Conservation (phyloP, 2,329 filamentous ascomycete genomes). For the Aspergillus jensenii region DNA sequence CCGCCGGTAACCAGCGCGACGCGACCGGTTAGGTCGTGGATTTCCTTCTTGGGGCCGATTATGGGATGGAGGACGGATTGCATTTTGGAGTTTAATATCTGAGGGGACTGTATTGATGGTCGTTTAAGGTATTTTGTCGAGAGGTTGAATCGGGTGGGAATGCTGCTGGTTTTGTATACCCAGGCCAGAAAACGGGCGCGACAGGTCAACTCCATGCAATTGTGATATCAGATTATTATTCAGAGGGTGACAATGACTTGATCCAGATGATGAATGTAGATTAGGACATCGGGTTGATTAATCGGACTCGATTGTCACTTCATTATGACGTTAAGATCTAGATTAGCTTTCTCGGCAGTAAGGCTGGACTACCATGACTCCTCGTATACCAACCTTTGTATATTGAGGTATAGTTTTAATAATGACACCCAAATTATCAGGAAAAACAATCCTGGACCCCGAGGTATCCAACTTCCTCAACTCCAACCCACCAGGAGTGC, state of each 20-base stretch:
- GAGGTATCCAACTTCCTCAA: background rate
- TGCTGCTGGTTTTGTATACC: background rate
- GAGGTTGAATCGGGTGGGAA: too few relatives aligned
- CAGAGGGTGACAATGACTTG: background rate
- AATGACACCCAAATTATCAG: background rate
- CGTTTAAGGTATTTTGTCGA: too few relatives aligned
- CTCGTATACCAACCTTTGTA: background rate
- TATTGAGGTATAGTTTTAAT: background rate
- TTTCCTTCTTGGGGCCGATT: slow-evolving; percentile 38
- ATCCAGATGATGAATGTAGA: background rate
- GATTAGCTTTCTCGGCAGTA: background rate
- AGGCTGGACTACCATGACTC: background rate
- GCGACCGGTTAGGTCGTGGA: slow-evolving; percentile 36
- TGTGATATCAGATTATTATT: background rate
- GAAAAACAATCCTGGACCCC: background rate
- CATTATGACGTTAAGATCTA: slow-evolving; percentile 3
- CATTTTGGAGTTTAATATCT: background rate
- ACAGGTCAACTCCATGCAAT: background rate
- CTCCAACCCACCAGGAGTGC: slow-evolving; percentile 6
- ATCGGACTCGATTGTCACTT: background rate
- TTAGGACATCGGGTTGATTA: background rate
- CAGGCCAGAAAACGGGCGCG: background rate
- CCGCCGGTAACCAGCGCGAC: slow-evolving; percentile 43
- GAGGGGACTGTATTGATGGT: too few relatives aligned
- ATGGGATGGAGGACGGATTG: slow-evolving; percentile 33